These are phyloP conservation scores for Lentinula edodes DNA, from an alignment of 768 basidiomycete genomes.

Conservation along the genomic window DNA sequence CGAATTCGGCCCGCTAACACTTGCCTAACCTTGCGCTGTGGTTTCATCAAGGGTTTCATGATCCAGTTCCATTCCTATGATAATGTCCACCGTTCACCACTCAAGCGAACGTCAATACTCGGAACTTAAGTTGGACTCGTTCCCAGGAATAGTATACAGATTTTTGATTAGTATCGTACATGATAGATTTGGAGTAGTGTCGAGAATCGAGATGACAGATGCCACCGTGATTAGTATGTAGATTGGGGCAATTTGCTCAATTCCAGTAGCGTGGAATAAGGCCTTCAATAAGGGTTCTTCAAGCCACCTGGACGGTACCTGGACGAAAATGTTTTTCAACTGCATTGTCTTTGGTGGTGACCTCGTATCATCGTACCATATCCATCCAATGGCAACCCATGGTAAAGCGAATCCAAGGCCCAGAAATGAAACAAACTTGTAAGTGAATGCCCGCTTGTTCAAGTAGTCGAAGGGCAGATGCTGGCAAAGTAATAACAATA, in stretches of 20 bases:
- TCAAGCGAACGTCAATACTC: no score
- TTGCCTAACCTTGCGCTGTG: no score
- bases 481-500: neutral
- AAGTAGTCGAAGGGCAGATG: slow-evolving; percentile 17
- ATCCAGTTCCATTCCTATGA: no score
- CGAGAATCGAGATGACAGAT: neutral
- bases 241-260: neutral
- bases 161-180: neutral
- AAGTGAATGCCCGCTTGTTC: slow-evolving; percentile 12
- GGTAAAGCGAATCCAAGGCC: slow-evolving; percentile 18
- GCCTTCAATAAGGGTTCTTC: slow-evolving; percentile 9
- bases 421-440: slow-evolving; percentile 13
- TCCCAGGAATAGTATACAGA: neutral
- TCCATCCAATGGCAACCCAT: slow-evolving; percentile 19
- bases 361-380: slow-evolving; percentile 10
- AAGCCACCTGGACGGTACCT: slow-evolving; percentile 14
- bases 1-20: no score
- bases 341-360: neutral
- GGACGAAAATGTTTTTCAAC: neutral
- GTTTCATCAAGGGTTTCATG: no score
- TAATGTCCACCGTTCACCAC: no score
- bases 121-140: no score
- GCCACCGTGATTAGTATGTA: neutral
- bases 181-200: neutral
- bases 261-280: neutral